phyloP scores from a whole-genome alignment of 371 early-diverging fungal species.

The Blastocladiella emersonii region DNA sequence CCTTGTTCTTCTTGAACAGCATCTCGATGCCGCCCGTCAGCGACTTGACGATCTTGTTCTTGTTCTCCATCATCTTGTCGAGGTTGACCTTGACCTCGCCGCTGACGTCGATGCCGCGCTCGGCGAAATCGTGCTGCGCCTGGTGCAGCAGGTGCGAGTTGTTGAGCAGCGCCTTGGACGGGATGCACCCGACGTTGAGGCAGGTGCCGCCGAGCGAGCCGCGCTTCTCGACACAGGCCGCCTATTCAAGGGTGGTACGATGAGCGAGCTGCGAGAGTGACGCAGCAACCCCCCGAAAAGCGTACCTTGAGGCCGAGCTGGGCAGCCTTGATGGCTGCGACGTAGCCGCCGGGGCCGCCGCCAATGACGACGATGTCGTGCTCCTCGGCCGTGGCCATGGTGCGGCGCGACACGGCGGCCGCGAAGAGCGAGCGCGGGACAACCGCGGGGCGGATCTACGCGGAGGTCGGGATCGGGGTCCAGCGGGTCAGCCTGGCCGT shows the following conservation, averaged over 20 bases:
- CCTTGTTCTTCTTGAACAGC: conserved; percentile 94
- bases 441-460: neutral
- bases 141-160: conserved; percentile 94
- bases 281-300: neutral
- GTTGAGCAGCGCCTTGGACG: conserved; percentile 94
- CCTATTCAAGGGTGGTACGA: conserved; percentile 30
- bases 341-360: conserved; percentile 97
- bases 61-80: conserved; percentile 74
- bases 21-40: conserved; percentile 88
- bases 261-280: neutral
- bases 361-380: conserved; percentile 79
- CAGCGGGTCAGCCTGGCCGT: too few relatives aligned
- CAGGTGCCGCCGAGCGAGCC: conserved; percentile 95
- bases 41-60: conserved; percentile 72
- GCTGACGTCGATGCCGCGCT: conserved; percentile 82
- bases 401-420: neutral
- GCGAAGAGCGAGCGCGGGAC: neutral
- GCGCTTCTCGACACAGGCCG: conserved; percentile 93
- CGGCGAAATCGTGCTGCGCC: conserved; percentile 77
- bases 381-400: conserved; percentile 23
- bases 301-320: conserved; percentile 89
- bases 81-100: conserved; percentile 61
- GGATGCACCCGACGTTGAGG: conserved; percentile 97
- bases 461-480: too few relatives aligned
- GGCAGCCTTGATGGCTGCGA: conserved; percentile 96